Base-by-base conservation (phyloP, 257 asterid species). In the Plantago elongata region DNA sequence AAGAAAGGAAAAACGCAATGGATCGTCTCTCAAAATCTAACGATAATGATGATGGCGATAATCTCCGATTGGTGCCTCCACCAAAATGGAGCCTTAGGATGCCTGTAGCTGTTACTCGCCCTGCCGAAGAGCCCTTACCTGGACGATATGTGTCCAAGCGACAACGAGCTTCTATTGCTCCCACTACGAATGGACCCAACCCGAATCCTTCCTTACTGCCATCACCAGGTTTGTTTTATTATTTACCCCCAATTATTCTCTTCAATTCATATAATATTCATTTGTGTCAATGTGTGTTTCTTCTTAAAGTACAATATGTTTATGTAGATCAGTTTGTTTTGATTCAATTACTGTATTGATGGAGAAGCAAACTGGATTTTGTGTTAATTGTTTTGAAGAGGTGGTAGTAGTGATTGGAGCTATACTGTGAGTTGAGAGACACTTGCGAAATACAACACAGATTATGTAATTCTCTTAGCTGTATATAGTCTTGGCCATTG, bases 71-170 rank as follows among this genome's bases (percentile, higher is more conserved):
- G 13, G 76, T 5, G 5, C 6, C 66, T 13, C 82, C 78, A 1
- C 66, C 72, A 0, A 81, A 83, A 61, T 83, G 89, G 61, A 13
- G 51, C 42, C 52, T 12, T 0, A 34, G 8, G 40, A 34, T 5
- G 40, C 52, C 49, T 3, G 11, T 61, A 16, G 74, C 27, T 22
- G 27, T 22, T 1, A 1, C 27, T 22, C 27, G 27, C 27, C 27
- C 27, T 22, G 27, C 74, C 44, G 81, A 81, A 67, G 61, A 79
- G 61, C 88, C 81, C 1, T 37, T 84, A 60, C 84, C 90, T 11
- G 99, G 97, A 49, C 72, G 94, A 60, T 87, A 87, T 81, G 45
- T 93, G 62, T 89, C 99, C 5, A 89, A 93, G 77, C 75, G 94
- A 73, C 97, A 93, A 68, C 75, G 88, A 67, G 89, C 87, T 12